Percentiles rank a stretch among this genome's conserved stretches.
phyloP scores from a whole-genome alignment of 257 asterid species.

The Nicotiana obtusifolia region DNA sequence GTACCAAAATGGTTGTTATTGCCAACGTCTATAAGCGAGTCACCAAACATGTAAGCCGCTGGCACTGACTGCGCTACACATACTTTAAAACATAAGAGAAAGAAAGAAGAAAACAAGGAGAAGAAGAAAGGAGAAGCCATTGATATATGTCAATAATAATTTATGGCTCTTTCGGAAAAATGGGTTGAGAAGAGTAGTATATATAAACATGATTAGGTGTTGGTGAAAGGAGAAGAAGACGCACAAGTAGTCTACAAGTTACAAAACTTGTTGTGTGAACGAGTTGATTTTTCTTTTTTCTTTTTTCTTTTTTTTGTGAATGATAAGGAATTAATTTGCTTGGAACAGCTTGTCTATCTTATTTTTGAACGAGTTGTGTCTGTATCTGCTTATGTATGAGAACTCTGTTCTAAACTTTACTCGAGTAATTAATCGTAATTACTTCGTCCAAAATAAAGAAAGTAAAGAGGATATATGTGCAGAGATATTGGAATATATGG shows the following conservation, averaged over 20 bases:
- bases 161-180: not conserved
- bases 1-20: slow-evolving; percentile 57
- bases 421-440: not conserved
- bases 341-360: too few relatives aligned
- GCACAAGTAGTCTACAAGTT: not conserved
- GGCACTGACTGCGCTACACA: slow-evolving; percentile 43
- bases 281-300: not conserved
- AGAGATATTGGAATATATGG: too few relatives aligned
- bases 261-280: not conserved
- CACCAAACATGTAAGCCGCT: slow-evolving; percentile 67
- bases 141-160: too few relatives aligned
- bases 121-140: slow-evolving; percentile 2
- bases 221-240: not conserved
- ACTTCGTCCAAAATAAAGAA: too few relatives aligned
- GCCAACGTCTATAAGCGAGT: slow-evolving; percentile 77
- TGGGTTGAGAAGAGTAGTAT: not conserved
- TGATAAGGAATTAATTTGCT: not conserved
- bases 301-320: not conserved
- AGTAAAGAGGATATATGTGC: too few relatives aligned
- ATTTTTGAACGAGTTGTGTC: too few relatives aligned
- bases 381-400: not conserved
- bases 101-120: slow-evolving; percentile 12
- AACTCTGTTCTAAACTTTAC: not conserved
- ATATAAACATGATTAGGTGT: slow-evolving; percentile 2
- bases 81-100: not conserved